phyloP scores from a whole-genome alignment of 164 flowering plant species.

The Protea cynaroides region DNA sequence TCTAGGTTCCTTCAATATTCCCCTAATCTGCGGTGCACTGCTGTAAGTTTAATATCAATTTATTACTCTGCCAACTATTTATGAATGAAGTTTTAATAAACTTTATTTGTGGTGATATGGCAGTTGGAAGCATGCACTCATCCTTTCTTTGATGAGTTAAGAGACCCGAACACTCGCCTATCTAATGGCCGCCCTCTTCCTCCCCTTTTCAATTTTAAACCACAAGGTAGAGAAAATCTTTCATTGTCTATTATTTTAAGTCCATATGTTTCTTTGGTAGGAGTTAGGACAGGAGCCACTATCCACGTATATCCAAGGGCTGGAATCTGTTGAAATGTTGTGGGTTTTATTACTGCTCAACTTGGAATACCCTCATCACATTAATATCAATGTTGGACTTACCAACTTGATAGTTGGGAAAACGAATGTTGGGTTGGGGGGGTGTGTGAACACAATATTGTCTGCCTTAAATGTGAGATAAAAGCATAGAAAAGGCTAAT shows the following conservation, averaged over 20 bases:
- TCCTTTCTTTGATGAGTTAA: slow-evolving; percentile 92
- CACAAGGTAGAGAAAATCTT: slow-evolving; percentile 52
- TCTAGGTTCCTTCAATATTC: slow-evolving; percentile 94
- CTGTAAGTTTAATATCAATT: slow-evolving; percentile 45
- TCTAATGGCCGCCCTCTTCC: slow-evolving; percentile 97
- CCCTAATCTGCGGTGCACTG: slow-evolving; percentile 92
- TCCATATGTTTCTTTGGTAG: too few relatives aligned
- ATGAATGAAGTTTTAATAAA: not conserved
- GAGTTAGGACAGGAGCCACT: too few relatives aligned
- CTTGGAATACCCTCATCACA: too few relatives aligned
- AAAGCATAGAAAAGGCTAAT: too few relatives aligned
- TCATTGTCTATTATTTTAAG: not conserved
- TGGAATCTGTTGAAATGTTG: too few relatives aligned
- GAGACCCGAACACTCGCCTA: slow-evolving; percentile 86
- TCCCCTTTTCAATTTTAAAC: slow-evolving; percentile 86
- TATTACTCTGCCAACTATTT: not conserved
- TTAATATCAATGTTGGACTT: too few relatives aligned
- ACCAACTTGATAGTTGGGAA: too few relatives aligned
- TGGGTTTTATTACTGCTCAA: too few relatives aligned
- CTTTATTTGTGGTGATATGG: slow-evolving; percentile 13
- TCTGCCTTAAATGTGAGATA: too few relatives aligned
- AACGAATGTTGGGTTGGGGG: too few relatives aligned
- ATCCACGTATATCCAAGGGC: too few relatives aligned
- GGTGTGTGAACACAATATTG: too few relatives aligned
- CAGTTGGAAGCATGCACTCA: slow-evolving; percentile 95